These are phyloP conservation scores for Trichophyton verrucosum DNA, from an alignment of 2,329 filamentous ascomycete genomes.

Conservation along the genomic window DNA sequence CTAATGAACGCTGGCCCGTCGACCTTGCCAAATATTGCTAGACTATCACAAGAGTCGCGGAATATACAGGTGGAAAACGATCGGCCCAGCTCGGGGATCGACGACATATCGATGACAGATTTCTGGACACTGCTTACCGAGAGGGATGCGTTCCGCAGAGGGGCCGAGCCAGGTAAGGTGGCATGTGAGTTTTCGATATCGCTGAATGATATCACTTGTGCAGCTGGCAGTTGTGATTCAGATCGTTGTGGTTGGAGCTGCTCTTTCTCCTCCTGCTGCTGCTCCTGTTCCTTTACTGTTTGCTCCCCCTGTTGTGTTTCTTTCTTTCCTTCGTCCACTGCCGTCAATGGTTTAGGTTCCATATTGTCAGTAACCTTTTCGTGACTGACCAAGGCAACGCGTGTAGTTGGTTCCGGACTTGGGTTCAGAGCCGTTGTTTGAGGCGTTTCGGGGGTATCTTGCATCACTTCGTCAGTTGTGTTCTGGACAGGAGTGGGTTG, in stretches of 20 bases:
- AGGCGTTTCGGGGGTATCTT: not conserved
- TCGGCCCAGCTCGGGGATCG: slow-evolving; percentile 43
- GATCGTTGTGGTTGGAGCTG: too few relatives aligned
- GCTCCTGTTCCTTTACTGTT: too few relatives aligned
- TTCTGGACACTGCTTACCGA: slow-evolving; percentile 55
- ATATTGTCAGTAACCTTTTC: too few relatives aligned
- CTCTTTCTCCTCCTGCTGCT: too few relatives aligned
- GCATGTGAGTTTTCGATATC: slow-evolving; percentile 60
- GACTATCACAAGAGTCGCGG: slow-evolving; percentile 54
- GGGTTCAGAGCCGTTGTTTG: not conserved
- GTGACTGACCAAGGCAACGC: too few relatives aligned
- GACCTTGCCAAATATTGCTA: slow-evolving; percentile 69
- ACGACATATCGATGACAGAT: slow-evolving; percentile 71
- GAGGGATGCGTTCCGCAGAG: slow-evolving; percentile 59
- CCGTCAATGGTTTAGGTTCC: too few relatives aligned
- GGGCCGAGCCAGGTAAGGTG: slow-evolving; percentile 58
- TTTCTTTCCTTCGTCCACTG: too few relatives aligned
- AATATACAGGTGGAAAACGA: slow-evolving; percentile 61
- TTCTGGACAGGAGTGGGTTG: slow-evolving; percentile 46
- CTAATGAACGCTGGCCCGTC: slow-evolving; percentile 76
- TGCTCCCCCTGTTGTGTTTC: too few relatives aligned
- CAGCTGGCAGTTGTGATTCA: slow-evolving; percentile 11
- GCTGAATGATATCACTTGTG: slow-evolving; percentile 50
- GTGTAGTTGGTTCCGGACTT: too few relatives aligned
- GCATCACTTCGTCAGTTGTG: slow-evolving; percentile 22